These are phyloP conservation scores for Phialemoniopsis sp. DNA, from an alignment of 2,329 filamentous ascomycete species.

Conservation along the genomic window DNA sequence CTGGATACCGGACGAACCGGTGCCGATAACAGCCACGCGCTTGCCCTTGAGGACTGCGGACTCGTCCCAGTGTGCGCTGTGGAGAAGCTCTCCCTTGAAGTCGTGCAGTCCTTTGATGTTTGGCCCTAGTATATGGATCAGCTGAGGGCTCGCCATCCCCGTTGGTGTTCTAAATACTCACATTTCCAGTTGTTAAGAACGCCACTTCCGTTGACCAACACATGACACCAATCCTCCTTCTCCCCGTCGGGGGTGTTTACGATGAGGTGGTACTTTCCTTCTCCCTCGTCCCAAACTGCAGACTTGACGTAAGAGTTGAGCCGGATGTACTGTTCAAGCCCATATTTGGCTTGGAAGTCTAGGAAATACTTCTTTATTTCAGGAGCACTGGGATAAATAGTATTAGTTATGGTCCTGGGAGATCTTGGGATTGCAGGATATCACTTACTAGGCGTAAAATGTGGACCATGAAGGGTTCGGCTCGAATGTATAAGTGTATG, in stretches of 20 bases:
- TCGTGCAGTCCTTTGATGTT: conserved; percentile 22
- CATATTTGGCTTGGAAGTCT: conserved; percentile 20
- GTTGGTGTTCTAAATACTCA: no score
- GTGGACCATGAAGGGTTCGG: no score
- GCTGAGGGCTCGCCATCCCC: no score
- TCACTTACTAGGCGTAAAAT: no score
- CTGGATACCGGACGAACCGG: conserved; percentile 30
- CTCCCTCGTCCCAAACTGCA: conserved; percentile 36
- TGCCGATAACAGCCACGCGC: conserved; percentile 22
- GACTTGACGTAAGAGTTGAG: conserved; percentile 36
- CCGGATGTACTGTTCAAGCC: conserved; percentile 34
- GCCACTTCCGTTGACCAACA: conserved; percentile 11
- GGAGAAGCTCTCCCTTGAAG: conserved; percentile 20
- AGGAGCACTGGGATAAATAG: no score
- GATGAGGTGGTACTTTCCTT: conserved; percentile 27
- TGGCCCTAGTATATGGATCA: no score
- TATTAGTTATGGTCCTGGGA: no score
- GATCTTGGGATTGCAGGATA: no score
- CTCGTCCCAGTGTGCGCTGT: conserved; percentile 20
- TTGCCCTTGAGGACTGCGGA: conserved; percentile 13
- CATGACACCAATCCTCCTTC: conserved; percentile 14
- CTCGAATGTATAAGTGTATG: no score
- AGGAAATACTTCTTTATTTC: conserved; percentile 23
- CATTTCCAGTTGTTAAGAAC: conserved; percentile 15
- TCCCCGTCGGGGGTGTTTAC: no score